Evolutionary conservation across 768 basidiomycete species (phyloP).

Genomic region (Lyophyllum decastes): DNA sequence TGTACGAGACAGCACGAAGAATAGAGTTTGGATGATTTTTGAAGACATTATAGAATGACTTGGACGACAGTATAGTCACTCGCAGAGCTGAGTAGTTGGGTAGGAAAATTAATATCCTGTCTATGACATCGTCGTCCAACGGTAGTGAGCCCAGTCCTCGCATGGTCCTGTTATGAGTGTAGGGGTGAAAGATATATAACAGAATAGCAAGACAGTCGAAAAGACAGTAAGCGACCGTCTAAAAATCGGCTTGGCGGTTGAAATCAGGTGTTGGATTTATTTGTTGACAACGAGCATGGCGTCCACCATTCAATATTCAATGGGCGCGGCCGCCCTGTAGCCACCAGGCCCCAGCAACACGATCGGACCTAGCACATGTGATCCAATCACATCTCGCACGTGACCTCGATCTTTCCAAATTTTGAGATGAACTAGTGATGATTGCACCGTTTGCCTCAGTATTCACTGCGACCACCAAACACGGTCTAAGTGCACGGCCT

Average conservation of each 20-base stretch:
- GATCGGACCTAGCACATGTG: slow-evolving; percentile 3
- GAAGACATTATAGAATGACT: slow-evolving; percentile 30
- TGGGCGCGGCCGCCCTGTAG: too few relatives aligned
- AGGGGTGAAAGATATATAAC: background rate
- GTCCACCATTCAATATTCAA: too few relatives aligned
- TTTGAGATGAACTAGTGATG: too few relatives aligned
- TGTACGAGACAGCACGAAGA: slow-evolving; percentile 27
- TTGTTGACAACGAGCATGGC: too few relatives aligned
- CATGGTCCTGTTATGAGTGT: slow-evolving; percentile 5
- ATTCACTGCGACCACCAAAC: too few relatives aligned
- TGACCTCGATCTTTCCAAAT: background rate
- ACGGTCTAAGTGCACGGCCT: too few relatives aligned
- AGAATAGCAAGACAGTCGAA: background rate
- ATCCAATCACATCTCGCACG: slow-evolving; percentile 2
- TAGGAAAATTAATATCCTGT: slow-evolving; percentile 25
- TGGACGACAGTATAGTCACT: slow-evolving; percentile 26
- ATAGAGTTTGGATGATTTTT: slow-evolving; percentile 29
- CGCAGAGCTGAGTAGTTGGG: slow-evolving; percentile 29
- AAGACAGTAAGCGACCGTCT: background rate
- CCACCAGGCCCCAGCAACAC: too few relatives aligned
- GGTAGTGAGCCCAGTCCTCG: slow-evolving; percentile 18
- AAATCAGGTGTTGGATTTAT: background rate
- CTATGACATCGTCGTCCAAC: slow-evolving; percentile 31
- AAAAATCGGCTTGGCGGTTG: background rate
- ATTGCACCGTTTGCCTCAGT: too few relatives aligned